Percentiles rank a stretch among this genome's conserved stretches.
Conservation (phyloP, 2,329 filamentous ascomycete species). For the Rhinocladiella similis region DNA sequence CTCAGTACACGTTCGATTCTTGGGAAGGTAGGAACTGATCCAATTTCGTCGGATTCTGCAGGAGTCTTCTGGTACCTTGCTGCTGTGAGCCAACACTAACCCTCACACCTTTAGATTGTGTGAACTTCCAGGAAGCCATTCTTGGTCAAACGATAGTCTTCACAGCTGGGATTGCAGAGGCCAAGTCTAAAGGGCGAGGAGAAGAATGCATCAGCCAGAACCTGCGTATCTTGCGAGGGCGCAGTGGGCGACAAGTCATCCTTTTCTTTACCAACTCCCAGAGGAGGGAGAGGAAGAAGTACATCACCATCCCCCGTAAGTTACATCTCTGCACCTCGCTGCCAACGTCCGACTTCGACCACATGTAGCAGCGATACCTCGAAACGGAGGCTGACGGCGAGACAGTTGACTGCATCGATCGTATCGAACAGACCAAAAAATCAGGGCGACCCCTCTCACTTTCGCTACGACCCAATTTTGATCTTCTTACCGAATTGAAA, state of each 20-base stretch:
- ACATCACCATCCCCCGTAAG: slow-evolving; percentile 42
- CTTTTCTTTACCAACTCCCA: slow-evolving; percentile 46
- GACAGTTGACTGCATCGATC: slow-evolving; percentile 41
- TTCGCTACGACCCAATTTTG: slow-evolving; percentile 42
- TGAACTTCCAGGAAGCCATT: slow-evolving; percentile 42
- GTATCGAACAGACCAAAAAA: slow-evolving; percentile 41
- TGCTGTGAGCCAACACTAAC: neutral
- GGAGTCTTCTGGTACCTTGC: neutral
- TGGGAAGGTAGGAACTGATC: slow-evolving; percentile 36
- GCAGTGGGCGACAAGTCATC: slow-evolving; percentile 38
- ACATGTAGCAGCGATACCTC: neutral
- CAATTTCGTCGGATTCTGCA: neutral
- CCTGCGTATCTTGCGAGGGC: slow-evolving; percentile 39
- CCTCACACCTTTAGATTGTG: slow-evolving; percentile 36
- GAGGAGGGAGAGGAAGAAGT: slow-evolving; percentile 41
- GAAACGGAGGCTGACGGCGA: slow-evolving; percentile 2
- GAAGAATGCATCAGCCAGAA: slow-evolving; percentile 49
- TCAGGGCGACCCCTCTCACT: slow-evolving; percentile 38
- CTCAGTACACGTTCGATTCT: slow-evolving; percentile 44
- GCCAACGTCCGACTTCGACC: neutral
- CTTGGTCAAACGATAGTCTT: slow-evolving; percentile 41
- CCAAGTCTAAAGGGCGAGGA: slow-evolving; percentile 45
- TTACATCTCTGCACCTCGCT: neutral
- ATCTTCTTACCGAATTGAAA: slow-evolving; percentile 42
- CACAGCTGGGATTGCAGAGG: slow-evolving; percentile 44